Base-by-base conservation (phyloP, 192 early-diverging fungal genomes). In the Piromyces finnis region DNA sequence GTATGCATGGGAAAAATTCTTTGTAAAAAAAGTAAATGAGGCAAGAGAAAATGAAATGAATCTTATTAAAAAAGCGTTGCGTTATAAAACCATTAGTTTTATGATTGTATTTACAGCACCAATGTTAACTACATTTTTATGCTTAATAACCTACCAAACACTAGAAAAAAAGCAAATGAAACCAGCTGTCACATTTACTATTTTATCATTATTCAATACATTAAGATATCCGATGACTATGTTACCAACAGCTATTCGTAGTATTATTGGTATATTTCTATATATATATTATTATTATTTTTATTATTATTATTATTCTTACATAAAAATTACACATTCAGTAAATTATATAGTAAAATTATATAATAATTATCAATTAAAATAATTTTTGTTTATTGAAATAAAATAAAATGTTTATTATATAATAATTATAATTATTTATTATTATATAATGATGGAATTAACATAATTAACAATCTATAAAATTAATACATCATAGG, bases 1-100 rank as follows among this genome's bases (percentile, higher is more conserved):
- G 81, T 93, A 94, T 82, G 88, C 91, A 17, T 94, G 92, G 92
- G 92, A 94, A 79, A 80, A 83, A 9, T 88, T 88, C 22, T 94
- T 93, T 79, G 79, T 82, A 68, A 84, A 89, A 28, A 89, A 90
- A 77, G 87, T 93, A 59, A 78, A 80, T n/a, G 83, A 83, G 18
- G 88, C 92, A 14, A 82, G 92, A 14, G 39, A 81, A n/a, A 83
- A 87, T 41, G 92, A 94, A 82, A 87, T 92, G 82, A 30, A 78
- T 16, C 84, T 85, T 77, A 82, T 92, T 78, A 82, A 85, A 22
- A 80, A 36, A n/a, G 86, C 86, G 27, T 84, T 93, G 77, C 80
- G 84, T 29, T 77, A 22, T 68, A 68, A 68, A 68, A 68, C 51
- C 5, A 68, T 68, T 68, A 68, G 51, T 68, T 91, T 88, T 78